Evolutionary conservation across 805 yeast genomes (phyloP), one percentile per base, ranked within the genome.

Genomic region (Cyberlindnera xishuangbannaensis): DNA sequence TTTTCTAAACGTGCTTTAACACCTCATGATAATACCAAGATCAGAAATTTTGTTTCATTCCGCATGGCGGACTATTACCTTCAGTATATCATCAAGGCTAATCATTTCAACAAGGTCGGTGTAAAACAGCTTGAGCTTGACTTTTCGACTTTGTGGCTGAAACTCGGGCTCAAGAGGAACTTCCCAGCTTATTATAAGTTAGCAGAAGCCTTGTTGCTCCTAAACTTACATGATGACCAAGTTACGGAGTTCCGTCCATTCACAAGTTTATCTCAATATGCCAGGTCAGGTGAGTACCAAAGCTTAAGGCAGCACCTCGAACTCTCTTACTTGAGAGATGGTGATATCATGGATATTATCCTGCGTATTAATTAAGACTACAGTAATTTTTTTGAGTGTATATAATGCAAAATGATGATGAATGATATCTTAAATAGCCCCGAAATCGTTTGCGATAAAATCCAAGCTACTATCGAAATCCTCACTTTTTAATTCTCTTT

Each of bases 291-390:
- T 6, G 43, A 55, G 3, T 64, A 50, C 33, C 27, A 24, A 2
- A 51, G 42, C 7, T 25, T 64, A 17, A 58, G 47, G 38, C 30
- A 42, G 2, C 31, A 33, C 8, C 28, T 50, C 15, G 25, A 33
- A 2, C 29, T 61, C 5, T 33, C 33, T 7, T 40, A 41, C 25
- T 36, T 62, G 22, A 41, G 33, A 16, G 60, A 62, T 35, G 44
- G 53, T 12, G 66, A 61, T 27, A 48, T 63, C 8, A 51, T 59
- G 31, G 67, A 63, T 44, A 58, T 60, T 14, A 40, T 63, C 31
- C 51, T 58, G 30, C 55, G 67, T 39, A 48, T 62, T 17, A 37
- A 37, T 25, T 36, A 28, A 28, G n/a, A n/a, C n/a, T n/a, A n/a
- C n/a, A n/a, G n/a, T n/a, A n/a, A n/a, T n/a, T n/a, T n/a, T n/a